Conservation (phyloP, 257 asterid species). For the Scutellaria minor region DNA sequence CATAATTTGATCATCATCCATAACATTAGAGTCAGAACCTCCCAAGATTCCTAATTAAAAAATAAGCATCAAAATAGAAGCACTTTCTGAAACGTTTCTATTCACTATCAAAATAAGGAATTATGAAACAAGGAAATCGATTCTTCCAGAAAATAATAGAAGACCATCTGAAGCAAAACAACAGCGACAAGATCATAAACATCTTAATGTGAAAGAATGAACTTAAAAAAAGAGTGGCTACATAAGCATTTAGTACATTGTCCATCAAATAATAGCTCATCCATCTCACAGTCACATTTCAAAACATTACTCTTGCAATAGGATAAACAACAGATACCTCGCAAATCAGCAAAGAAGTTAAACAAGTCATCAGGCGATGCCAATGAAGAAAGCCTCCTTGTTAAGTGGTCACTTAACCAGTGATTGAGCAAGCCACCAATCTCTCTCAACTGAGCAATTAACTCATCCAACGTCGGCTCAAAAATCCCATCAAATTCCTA, state of each 20-base stretch:
- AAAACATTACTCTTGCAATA: not conserved
- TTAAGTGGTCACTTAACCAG: conserved; percentile 77
- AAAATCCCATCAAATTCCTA: conserved; percentile 76
- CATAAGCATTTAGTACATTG: not conserved
- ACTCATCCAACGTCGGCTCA: conserved; percentile 81
- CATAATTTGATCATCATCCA: conserved; percentile 91
- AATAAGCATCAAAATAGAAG: not conserved
- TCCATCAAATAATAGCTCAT: not conserved
- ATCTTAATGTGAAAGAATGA: not conserved
- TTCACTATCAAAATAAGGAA: not conserved
- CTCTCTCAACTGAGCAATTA: conserved; percentile 62
- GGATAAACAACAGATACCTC: conserved; percentile 51
- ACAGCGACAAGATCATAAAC: not conserved
- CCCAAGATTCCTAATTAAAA: conserved; percentile 66
- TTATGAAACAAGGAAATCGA: not conserved
- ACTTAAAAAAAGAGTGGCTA: not conserved
- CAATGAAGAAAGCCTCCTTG: conserved; percentile 59
- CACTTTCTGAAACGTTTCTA: conserved; percentile 11
- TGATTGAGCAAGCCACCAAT: conserved; percentile 62
- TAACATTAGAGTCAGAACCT: conserved; percentile 60
- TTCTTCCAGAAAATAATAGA: not conserved
- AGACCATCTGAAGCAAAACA: conserved; percentile 16
- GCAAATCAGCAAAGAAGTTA: conserved; percentile 74
- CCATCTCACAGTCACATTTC: not conserved
- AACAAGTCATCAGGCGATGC: conserved; percentile 87